Base-by-base conservation (phyloP, 1,139 yeast species). In the Suhomyces panamericanus region DNA sequence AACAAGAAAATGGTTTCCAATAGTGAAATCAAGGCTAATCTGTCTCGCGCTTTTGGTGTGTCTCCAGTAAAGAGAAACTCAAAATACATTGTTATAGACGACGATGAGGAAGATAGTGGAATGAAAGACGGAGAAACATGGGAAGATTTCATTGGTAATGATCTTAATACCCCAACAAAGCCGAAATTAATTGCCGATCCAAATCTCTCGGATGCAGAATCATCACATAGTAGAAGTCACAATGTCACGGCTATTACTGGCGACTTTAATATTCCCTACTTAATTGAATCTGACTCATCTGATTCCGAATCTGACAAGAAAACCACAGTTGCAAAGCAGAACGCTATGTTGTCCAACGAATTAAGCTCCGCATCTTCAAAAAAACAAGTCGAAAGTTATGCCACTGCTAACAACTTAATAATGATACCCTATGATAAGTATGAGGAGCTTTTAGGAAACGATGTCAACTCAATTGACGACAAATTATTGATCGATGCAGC, bases 361-460 rank as follows among this genome's bases (percentile, higher is more conserved):
- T 49, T 62, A 39, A 44, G 54, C 31, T 41, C 49, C 47, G 49
- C 39, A 10, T 37, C 47, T n/a, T 42, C 55, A n/a, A 63, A 62
- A 54, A 63, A 58, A 3, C 76, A 75, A 30, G 63, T 80, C 17
- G 75, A 75, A 48, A 60, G 65, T 17, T 81, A 76, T 54, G 85
- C 84, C 1, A 63, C 69, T 24, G 70, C 70, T 15, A 73, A 80
- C 49, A 73, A 77, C 34, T 58, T 82, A 48, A 75, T 77, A 8
- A 53, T 80, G n/a, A 51, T 84, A 17, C 71, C 85, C 3, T 56
- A 60, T 39, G 78, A 71, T 1, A 77, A 77, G 47, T 80, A 72
- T 46, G 72, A 75, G 39, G 63, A 60, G 38, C 59, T 68, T 32
- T 59, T 59, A 32, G 49, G 55, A 8, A 60, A 62, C 38, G 64